Conservation (phyloP, 2,329 filamentous ascomycete species). For the Ophiostoma perfectum region DNA sequence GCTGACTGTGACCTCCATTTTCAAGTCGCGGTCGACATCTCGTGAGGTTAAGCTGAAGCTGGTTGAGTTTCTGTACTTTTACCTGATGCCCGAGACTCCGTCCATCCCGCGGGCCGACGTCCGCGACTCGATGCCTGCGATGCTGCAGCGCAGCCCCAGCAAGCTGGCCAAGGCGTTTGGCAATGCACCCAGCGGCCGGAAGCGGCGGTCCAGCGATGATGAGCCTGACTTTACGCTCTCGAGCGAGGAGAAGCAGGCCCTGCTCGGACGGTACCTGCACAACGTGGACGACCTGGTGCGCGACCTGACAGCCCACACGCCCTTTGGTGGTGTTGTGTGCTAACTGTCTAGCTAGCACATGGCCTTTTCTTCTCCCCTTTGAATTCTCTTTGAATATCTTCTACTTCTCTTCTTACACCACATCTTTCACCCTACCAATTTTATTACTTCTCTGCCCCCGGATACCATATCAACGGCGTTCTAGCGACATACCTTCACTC, state of each 20-base stretch:
- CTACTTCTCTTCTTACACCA: background rate
- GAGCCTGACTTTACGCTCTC: conserved; percentile 48
- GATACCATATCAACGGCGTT: conserved; percentile 20
- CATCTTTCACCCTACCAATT: conserved; percentile 2
- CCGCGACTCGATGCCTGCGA: conserved; percentile 40
- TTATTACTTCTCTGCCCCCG: background rate
- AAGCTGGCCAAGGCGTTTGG: conserved; percentile 58
- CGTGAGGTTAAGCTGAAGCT: conserved; percentile 90
- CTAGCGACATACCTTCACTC: conserved; percentile 16
- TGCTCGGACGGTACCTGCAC: conserved; percentile 70
- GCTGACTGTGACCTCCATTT: conserved; percentile 83
- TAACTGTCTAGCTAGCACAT: conserved; percentile 27
- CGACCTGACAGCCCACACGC: conserved; percentile 72
- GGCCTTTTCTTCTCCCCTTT: background rate
- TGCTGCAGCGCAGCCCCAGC: conserved; percentile 62
- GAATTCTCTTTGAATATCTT: background rate
- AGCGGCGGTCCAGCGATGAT: conserved; percentile 18
- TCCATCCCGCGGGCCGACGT: conserved; percentile 45
- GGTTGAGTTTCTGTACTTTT: conserved; percentile 98
- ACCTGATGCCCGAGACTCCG: conserved; percentile 86
- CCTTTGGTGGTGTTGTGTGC: conserved; percentile 60
- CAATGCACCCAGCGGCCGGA: conserved; percentile 18
- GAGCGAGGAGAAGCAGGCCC: conserved; percentile 74
- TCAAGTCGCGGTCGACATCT: conserved; percentile 80
- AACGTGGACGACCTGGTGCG: conserved; percentile 81